A percentile compares a stretch with the other conserved stretches of the same genome.
Evolutionary conservation across 208 protist genomes (phyloP).

Genomic region (Crithidia bombi): DNA sequence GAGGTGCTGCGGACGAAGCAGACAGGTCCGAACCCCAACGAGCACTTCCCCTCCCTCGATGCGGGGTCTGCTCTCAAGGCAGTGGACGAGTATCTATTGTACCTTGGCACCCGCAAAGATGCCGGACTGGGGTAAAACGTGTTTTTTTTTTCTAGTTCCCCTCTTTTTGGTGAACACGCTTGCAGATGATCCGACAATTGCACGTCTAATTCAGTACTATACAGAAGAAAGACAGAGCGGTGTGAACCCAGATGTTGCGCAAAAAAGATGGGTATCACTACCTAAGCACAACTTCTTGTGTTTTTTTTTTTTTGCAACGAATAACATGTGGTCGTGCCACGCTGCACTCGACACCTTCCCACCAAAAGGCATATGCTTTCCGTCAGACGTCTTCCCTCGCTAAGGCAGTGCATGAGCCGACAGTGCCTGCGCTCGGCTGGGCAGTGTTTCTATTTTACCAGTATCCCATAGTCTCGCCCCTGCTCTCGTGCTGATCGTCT

Average conservation of each 20-base stretch:
- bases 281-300: too few relatives aligned
- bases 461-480: not conserved
- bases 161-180: not conserved
- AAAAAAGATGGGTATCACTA: too few relatives aligned
- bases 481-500: not conserved
- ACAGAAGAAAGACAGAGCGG: not conserved
- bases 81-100: conserved; percentile 69
- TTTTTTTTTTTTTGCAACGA: too few relatives aligned
- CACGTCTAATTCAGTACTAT: not conserved
- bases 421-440: too few relatives aligned
- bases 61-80: conserved; percentile 41
- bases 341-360: too few relatives aligned
- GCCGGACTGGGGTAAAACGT: conserved; percentile 24
- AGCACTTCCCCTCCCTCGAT: conserved; percentile 40
- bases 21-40: conserved; percentile 7
- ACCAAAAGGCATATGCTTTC: too few relatives aligned
- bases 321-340: too few relatives aligned
- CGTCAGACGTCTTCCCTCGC: too few relatives aligned
- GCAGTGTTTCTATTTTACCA: too few relatives aligned
- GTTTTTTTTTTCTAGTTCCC: conserved; percentile 6
- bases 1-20: conserved; percentile 38
- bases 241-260: too few relatives aligned
- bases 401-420: too few relatives aligned
- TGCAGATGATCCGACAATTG: not conserved
- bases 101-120: conserved; percentile 74